Base-by-base conservation (phyloP, 768 basidiomycete species). In the Mycena epipterygia region DNA sequence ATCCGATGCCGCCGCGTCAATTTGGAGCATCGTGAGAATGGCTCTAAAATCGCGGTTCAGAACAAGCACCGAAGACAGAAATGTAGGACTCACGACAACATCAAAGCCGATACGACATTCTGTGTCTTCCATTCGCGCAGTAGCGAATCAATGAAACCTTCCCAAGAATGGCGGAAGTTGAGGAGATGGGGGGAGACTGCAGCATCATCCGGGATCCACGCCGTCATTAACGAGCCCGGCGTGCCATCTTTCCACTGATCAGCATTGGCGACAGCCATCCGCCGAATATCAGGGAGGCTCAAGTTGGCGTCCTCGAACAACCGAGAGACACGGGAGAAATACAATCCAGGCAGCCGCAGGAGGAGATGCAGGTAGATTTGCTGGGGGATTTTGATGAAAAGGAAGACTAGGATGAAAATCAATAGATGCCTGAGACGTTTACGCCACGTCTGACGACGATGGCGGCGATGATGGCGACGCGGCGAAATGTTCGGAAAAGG, bases 121-220 rank as follows among this genome's bases (percentile, higher is more conserved):
- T 89, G 75, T 13, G 89, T 89, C 79, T 89, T 89, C 88, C 88
- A 89, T 73, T 89, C 89, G 9, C 86, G 82, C 67, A 89, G 63
- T 1, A 70, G 39, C 2, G 72, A 61, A 32, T 73, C 72, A 16
- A 73, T 70, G 59, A 73, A 70, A 1, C 33, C 67, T 52, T 73
- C 72, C 72, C 72, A 73, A 1, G 72, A 69, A 27, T 68, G 62
- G 5, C 53, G 57, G 17, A 73, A 68, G 32, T 69, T 78, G 9
- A 84, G 73, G 33, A 89, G 74, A 12, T 86, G 81, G 1, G 87
- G 86, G 5, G 86, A 81, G 19, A 85, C 84, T 5, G 78, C 77
- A 5, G 82, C 64, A 3, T 70, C 64, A 23, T 42, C 6, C 87
- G 79, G 59, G 30, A 63, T 16, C 53, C 51, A 53, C 30, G 52